These are phyloP conservation scores for Entophlyctis luteolus DNA, from an alignment of 192 early-diverging fungal genomes.

Conservation along the genomic window DNA sequence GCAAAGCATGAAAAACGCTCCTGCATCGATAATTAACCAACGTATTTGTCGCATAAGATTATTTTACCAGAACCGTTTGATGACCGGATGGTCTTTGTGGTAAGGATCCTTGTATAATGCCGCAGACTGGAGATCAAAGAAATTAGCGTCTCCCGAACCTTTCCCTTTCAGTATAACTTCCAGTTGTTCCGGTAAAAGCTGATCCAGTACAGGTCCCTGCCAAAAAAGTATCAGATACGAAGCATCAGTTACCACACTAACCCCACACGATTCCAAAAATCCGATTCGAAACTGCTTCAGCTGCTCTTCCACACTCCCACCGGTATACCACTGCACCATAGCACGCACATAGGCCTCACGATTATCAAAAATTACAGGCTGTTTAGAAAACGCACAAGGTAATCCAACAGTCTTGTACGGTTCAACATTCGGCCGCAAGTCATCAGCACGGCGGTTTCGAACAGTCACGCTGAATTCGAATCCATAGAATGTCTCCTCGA, in stretches of 20 bases:
- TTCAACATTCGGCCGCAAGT: background rate
- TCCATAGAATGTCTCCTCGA: constrained; percentile 17
- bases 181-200: constrained; percentile 1
- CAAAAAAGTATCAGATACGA: background rate
- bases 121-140: constrained; percentile 5
- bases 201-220: constrained; percentile 16
- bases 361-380: constrained; percentile 15
- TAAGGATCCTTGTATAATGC: constrained; percentile 18
- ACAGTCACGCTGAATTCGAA: constrained; percentile 22
- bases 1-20: constrained; percentile 17
- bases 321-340: constrained; percentile 10
- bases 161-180: background rate
- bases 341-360: constrained; percentile 8
- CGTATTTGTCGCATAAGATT: background rate
- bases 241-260: background rate
- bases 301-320: background rate
- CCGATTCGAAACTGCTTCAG: constrained; percentile 10
- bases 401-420: constrained; percentile 15
- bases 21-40: constrained; percentile 1
- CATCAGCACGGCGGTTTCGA: background rate
- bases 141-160: background rate
- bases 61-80: constrained; percentile 18
- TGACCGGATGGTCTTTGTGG: constrained; percentile 13
- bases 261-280: constrained; percentile 11
- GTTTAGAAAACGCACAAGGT: background rate